Evolutionary conservation across 352 stramenopile species (phyloP), one percentile per base, ranked within the genome.

Genomic region (Phytophthora palmivora): DNA sequence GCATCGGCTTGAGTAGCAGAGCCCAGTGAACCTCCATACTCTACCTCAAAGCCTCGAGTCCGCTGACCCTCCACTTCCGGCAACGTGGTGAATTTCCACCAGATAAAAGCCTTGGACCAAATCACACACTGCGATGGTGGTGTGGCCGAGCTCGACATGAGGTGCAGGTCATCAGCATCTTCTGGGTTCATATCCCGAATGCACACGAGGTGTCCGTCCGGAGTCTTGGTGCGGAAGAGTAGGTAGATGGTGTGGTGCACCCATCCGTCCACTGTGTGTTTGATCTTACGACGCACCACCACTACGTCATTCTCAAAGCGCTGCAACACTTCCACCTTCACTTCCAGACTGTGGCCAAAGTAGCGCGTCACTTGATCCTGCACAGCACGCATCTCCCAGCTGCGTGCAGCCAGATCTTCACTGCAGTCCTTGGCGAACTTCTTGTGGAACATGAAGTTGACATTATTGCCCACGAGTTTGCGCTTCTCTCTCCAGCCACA

Each of bases 231-330:
- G 45, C 82, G 82, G 58, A 91, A 89, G 12, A 88, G 66, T 47
- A 91, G 34, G 61, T 89, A 91, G 52, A 89, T 85, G 6, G 82
- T 89, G 63, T 88, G 72, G 66, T 85, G 75, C 22, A 85, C 76
- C 75, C 78, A 87, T 0, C 63, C 63, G 55, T 85, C 75, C 30
- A 80, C 58, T n/a, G 64, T 74, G 66, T 85, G 75, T 57, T 75
- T 81, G 39, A 83, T 84, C 67, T 79, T 80, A 46, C 78, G 73
- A 1, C 78, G 75, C 34, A 85, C 75, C 12, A 87, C 71, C 32
- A 84, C 78, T n/a, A 85, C 75, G 47, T 87, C 73, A 43, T 78
- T 63, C 18, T 76, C 60, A 38, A 85, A 72, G 15, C 75, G 78
- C 63, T 87, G 78, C 24, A 87, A 67, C 33, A 85, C 68, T 46